Base-by-base conservation (phyloP, 108 stramenopile species). In the Cyclotella kingstonii region DNA sequence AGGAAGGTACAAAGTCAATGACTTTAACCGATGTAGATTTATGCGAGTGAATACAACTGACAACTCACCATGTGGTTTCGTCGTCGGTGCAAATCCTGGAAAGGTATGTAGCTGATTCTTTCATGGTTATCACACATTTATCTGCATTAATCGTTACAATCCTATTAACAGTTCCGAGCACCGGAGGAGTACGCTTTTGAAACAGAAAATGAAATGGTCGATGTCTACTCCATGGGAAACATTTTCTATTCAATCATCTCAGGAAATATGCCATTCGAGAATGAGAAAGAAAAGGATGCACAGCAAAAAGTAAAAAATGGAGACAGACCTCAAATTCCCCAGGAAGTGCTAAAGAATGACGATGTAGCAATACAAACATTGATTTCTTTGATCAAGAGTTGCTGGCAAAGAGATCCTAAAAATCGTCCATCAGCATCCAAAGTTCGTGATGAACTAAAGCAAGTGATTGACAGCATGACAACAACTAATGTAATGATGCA, bases 151-250 rank as follows among this genome's bases (percentile, higher is more conserved):
- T n/a, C n/a, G n/a, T n/a, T n/a, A n/a, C n/a, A n/a, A n/a, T n/a
- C 33, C n/a, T 42, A 22, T 43, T 0, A 48, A 15, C n/a, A 66
- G 57, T 73, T 59, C 27, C 38, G 90, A 61, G 63, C 84, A 43
- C 88, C 88, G 6, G 88, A 89, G 64, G 88, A 89, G 50, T 89
- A 84, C 56, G 34, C 21, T 19, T 82, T 82, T 29, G 55, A 82
- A 45, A 61, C 21, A 15, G 64, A 88, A 68, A 71, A 78, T 4
- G 87, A 84, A 63, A 85, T 79, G 70, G 38, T 87, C 1, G 90
- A 91, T 63, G 58, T 91, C 3, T 91, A 79, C 72, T 78, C 76
- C 34, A 60, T 91, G 57, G 90, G 90, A 36, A 91, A 87, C 49
- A 70, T 84, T 12, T 77, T 91, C 34, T 87, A 85, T 46, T 23